These are phyloP conservation scores for Colletotrichum ledebouriae DNA, from an alignment of 2,329 filamentous ascomycete genomes.

Conservation along the genomic window DNA sequence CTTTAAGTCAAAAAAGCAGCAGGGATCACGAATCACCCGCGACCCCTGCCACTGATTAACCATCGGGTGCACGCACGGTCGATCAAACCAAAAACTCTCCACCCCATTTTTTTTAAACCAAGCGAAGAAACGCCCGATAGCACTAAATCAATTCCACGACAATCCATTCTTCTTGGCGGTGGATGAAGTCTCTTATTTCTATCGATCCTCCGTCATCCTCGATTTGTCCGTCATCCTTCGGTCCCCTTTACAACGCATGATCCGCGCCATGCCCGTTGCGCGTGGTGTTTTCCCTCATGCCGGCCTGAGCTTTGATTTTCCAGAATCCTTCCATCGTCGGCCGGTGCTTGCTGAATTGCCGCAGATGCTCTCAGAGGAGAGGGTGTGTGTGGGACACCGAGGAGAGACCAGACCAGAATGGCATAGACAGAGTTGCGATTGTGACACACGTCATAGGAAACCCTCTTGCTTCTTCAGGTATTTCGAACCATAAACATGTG, in stretches of 20 bases:
- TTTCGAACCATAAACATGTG: too few relatives aligned
- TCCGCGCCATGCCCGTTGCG: conserved; percentile 14
- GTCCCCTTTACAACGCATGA: neutral
- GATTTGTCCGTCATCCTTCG: neutral
- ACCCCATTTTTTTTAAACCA: neutral
- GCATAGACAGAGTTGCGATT: neutral
- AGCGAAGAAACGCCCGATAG: conserved; percentile 6
- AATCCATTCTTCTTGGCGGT: neutral
- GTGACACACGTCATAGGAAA: conserved; percentile 5
- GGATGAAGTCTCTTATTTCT: neutral
- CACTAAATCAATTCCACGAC: conserved; percentile 3
- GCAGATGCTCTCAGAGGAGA: neutral
- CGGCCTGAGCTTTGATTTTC: conserved; percentile 15
- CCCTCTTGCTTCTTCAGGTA: neutral
- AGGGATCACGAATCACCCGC: too few relatives aligned
- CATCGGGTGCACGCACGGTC: too few relatives aligned
- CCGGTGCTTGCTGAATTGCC: conserved; percentile 7
- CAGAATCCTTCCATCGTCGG: conserved; percentile 14
- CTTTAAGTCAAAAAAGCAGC: too few relatives aligned
- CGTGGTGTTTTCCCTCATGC: conserved; percentile 9
- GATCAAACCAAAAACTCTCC: neutral
- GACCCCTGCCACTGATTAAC: too few relatives aligned
- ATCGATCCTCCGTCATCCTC: conserved; percentile 8
- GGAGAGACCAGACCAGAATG: neutral
- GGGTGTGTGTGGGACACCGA: too few relatives aligned